Evolutionary conservation across 1,284 basidiomycete genomes (phyloP).

Genomic region (Ceratorhiza oryzae-sativae): DNA sequence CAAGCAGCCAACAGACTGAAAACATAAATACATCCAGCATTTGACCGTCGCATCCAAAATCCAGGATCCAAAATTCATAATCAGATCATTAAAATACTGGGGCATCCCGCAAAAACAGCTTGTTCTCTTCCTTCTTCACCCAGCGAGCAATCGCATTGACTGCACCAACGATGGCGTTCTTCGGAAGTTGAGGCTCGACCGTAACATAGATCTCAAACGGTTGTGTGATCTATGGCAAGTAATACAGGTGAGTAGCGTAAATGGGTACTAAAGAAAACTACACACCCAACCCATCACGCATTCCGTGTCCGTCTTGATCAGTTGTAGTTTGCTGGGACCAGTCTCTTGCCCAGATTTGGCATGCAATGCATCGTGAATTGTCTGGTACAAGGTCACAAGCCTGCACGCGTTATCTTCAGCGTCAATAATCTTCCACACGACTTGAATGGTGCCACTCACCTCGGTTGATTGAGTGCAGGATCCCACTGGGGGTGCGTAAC

Average conservation of each 20-base stretch:
- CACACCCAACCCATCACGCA: constrained; percentile 89
- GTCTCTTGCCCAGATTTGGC: constrained; percentile 78
- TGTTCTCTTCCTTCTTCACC: constrained; percentile 86
- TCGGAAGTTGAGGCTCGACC: constrained; percentile 79
- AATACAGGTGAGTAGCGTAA: neutral
- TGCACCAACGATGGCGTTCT: constrained; percentile 82
- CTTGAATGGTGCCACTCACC: neutral
- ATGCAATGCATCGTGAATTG: constrained; percentile 82
- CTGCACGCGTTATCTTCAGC: constrained; percentile 51
- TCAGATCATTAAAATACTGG: constrained; percentile 71
- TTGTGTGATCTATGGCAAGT: constrained; percentile 77
- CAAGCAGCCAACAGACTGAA: neutral
- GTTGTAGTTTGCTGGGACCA: constrained; percentile 79
- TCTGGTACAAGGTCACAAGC: constrained; percentile 84
- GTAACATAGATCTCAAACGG: constrained; percentile 91
- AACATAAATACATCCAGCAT: neutral
- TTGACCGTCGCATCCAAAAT: too few relatives aligned
- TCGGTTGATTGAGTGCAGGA: constrained; percentile 57
- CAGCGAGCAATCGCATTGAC: constrained; percentile 90
- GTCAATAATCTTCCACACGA: neutral
- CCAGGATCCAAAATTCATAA: neutral
- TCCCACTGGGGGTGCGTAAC: constrained; percentile 84
- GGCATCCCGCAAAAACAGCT: constrained; percentile 84
- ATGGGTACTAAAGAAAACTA: neutral
- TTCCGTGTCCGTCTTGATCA: constrained; percentile 83